Evolutionary conservation across 139 green algal species (phyloP).

Genomic region (Desmodesmus armatus): DNA sequence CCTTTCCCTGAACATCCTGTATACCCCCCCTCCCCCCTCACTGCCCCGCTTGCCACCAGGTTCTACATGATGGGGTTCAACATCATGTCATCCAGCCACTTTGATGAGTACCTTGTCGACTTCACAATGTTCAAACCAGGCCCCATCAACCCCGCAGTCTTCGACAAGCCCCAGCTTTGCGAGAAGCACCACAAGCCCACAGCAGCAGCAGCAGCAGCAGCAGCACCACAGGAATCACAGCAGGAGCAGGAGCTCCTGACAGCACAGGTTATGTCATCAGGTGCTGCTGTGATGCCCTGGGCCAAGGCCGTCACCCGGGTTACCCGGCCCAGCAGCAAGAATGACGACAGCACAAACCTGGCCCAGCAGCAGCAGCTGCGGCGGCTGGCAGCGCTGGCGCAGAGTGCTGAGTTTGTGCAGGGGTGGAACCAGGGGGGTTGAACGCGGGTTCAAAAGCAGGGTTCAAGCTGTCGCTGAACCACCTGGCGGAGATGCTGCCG

Average conservation of each 20-base stretch:
- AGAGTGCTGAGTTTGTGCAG: slow-evolving; percentile 14
- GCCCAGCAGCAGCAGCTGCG: slow-evolving; percentile 10
- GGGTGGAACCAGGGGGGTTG: slow-evolving; percentile 45
- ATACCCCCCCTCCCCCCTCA: no score
- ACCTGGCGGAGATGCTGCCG: slow-evolving; percentile 41
- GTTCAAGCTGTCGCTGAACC: slow-evolving; percentile 49
- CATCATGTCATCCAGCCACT: slow-evolving; percentile 50
- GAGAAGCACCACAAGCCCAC: neutral
- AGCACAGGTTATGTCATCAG: neutral
- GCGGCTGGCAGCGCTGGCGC: slow-evolving; percentile 17
- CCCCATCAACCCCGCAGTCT: slow-evolving; percentile 2
- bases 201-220: slow-evolving; percentile 1
- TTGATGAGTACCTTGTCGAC: slow-evolving; percentile 58
- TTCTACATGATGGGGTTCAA: slow-evolving; percentile 70
- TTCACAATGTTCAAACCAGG: slow-evolving; percentile 55
- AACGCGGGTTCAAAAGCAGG: neutral
- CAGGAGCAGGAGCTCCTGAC: neutral
- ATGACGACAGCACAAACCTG: no score
- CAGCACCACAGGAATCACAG: no score
- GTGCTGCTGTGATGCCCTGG: slow-evolving; percentile 38
- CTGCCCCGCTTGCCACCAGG: neutral
- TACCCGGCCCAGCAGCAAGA: neutral
- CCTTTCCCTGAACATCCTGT: no score
- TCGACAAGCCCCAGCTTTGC: slow-evolving; percentile 47
- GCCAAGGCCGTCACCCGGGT: neutral